A percentile compares a stretch with the other conserved stretches of the same genome.
Conservation (phyloP, 2,329 filamentous ascomycete genomes). For the Pestalotiopsis sp. region DNA sequence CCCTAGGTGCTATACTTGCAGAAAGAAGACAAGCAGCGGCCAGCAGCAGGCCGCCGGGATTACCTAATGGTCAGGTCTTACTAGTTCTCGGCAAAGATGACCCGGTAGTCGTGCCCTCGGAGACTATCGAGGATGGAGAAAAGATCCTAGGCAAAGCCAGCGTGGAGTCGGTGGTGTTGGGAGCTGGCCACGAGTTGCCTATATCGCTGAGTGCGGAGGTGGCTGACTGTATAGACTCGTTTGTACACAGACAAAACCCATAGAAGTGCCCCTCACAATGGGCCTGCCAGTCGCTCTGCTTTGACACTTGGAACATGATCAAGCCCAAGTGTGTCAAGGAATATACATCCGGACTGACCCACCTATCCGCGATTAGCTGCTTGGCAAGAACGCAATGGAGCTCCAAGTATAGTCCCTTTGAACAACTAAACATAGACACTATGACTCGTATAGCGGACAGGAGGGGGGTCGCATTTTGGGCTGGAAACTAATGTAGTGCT, state of each 20-base stretch:
- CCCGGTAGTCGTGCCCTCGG: constrained; percentile 65
- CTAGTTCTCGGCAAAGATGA: constrained; percentile 70
- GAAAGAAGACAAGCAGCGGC: constrained; percentile 35
- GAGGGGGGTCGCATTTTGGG: not conserved
- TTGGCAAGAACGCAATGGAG: not conserved
- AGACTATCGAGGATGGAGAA: constrained; percentile 64
- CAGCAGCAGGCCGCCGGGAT: constrained; percentile 36
- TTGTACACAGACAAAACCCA: not conserved
- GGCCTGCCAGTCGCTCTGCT: not conserved
- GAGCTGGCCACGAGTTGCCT: constrained; percentile 71
- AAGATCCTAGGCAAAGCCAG: constrained; percentile 58
- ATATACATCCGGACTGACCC: not conserved
- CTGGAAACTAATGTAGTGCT: not conserved
- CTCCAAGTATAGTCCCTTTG: constrained; percentile 1
- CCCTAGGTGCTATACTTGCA: constrained; percentile 53
- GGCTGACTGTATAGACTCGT: constrained; percentile 33
- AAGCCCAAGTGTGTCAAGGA: not conserved
- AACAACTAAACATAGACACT: not conserved
- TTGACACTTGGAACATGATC: not conserved
- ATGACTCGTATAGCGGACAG: constrained; percentile 1
- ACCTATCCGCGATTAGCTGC: not conserved
- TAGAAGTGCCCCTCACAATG: not conserved
- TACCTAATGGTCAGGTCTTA: constrained; percentile 55
- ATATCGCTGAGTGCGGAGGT: constrained; percentile 63
- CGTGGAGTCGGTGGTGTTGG: constrained; percentile 57